Conservation (phyloP, 345 rosid species). For the Salix koriyanagi region DNA sequence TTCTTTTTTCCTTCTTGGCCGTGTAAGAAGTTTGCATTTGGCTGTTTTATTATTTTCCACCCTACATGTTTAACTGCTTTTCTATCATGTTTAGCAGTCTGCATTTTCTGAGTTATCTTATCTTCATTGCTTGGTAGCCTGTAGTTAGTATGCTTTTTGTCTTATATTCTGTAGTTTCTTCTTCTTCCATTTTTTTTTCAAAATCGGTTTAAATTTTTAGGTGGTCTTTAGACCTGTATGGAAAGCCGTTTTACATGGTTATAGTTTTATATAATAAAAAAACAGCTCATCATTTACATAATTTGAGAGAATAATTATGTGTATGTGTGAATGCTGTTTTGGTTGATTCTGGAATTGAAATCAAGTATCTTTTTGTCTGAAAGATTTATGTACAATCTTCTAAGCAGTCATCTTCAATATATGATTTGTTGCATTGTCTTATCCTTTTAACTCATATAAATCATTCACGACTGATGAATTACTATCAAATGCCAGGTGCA, state of each 20-base stretch:
- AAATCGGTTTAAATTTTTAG: not conserved
- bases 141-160: not conserved
- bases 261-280: too few relatives aligned
- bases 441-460: not conserved
- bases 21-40: not conserved
- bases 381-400: not conserved
- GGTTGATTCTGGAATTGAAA: not conserved
- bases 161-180: not conserved
- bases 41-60: not conserved
- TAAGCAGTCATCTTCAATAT: not conserved
- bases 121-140: not conserved
- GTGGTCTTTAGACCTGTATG: not conserved
- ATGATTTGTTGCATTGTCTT: not conserved
- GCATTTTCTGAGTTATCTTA: not conserved
- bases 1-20: not conserved
- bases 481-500: constrained; percentile 26
- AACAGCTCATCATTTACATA: not conserved
- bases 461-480: not conserved
- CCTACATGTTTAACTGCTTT: not conserved
- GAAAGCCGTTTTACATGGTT: not conserved
- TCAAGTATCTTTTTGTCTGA: not conserved
- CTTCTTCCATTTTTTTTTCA: not conserved
- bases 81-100: not conserved
- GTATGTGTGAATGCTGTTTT: not conserved
- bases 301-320: not conserved